A percentile compares a stretch with the other conserved stretches of the same genome.
Conservation (phyloP, 129 eudicot species). For the Ambrosia trifida region DNA sequence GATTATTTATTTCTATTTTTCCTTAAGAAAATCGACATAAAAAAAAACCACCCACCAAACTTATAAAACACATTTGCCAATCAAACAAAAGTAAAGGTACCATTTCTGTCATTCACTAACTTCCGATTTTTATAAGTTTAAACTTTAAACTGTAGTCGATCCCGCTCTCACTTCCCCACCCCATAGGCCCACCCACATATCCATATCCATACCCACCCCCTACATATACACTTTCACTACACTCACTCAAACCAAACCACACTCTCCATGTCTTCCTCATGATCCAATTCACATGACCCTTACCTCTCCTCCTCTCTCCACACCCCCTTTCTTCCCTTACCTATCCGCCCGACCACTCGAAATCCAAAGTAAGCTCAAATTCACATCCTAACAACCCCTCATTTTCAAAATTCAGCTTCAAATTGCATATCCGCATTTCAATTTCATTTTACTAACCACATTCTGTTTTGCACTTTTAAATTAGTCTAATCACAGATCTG, state of each 20-base stretch:
- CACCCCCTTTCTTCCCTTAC: conserved; percentile 27
- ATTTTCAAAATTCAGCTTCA: conserved; percentile 14
- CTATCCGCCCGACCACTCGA: conserved; percentile 31
- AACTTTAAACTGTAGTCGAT: conserved; percentile 48
- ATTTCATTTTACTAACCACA: conserved; percentile 6
- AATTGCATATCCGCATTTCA: neutral
- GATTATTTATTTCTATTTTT: no score
- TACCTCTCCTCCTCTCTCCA: conserved; percentile 31
- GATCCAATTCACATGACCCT: conserved; percentile 38
- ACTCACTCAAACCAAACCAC: conserved; percentile 19
- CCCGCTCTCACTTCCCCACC: conserved; percentile 58
- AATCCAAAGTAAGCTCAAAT: conserved; percentile 55
- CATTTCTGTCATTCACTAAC: neutral
- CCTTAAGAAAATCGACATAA: no score
- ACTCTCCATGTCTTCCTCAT: conserved; percentile 24
- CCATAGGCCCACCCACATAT: neutral
- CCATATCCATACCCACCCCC: conserved; percentile 7
- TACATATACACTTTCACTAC: conserved; percentile 17
- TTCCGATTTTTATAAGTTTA: conserved; percentile 37
- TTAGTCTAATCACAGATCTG: conserved; percentile 21
- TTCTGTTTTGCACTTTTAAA: neutral
- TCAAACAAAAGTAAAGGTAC: conserved; percentile 22
- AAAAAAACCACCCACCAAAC: neutral
- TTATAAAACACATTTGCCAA: neutral
- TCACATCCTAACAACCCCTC: neutral